phyloP scores from a whole-genome alignment of 2,329 filamentous ascomycete genomes.

The Conoideocrella luteorostrata region DNA sequence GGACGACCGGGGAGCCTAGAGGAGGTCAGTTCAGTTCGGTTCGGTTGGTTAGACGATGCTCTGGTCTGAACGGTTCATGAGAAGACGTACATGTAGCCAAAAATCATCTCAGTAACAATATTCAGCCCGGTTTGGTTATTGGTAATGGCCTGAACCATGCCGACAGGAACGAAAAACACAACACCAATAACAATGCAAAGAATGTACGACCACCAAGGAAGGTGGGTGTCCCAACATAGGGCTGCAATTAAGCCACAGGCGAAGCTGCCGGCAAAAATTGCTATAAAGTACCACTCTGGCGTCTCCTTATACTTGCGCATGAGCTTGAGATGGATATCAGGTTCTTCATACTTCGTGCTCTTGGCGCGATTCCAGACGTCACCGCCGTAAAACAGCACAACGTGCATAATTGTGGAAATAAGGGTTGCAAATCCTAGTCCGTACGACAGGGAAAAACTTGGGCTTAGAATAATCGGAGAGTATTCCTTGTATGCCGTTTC shows the following conservation, averaged over 20 bases:
- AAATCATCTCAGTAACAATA: constrained; percentile 38
- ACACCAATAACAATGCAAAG: constrained; percentile 31
- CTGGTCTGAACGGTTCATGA: neutral
- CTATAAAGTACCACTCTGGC: constrained; percentile 50
- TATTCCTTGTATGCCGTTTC: constrained; percentile 50
- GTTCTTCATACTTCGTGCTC: constrained; percentile 15
- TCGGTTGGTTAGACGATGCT: neutral
- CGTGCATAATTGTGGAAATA: constrained; percentile 44
- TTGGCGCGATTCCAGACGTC: constrained; percentile 33
- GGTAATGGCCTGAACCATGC: constrained; percentile 38
- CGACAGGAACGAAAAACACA: constrained; percentile 33
- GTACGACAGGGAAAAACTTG: constrained; percentile 47
- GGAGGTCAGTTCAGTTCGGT: neutral
- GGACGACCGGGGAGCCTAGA: constrained; percentile 27
- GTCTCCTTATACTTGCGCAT: constrained; percentile 49
- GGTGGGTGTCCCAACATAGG: constrained; percentile 28
- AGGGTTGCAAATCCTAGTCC: constrained; percentile 51
- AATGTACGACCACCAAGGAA: constrained; percentile 36
- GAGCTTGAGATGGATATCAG: constrained; percentile 44
- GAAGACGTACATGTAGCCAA: constrained; percentile 18
- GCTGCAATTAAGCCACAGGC: constrained; percentile 33
- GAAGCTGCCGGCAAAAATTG: constrained; percentile 38
- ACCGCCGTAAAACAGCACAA: constrained; percentile 42
- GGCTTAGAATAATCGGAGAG: constrained; percentile 45
- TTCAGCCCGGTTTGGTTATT: constrained; percentile 41